Evolutionary conservation across 805 yeast species (phyloP), one percentile per base, ranked within the genome.

Genomic region (Maudiozyma bulderi): DNA sequence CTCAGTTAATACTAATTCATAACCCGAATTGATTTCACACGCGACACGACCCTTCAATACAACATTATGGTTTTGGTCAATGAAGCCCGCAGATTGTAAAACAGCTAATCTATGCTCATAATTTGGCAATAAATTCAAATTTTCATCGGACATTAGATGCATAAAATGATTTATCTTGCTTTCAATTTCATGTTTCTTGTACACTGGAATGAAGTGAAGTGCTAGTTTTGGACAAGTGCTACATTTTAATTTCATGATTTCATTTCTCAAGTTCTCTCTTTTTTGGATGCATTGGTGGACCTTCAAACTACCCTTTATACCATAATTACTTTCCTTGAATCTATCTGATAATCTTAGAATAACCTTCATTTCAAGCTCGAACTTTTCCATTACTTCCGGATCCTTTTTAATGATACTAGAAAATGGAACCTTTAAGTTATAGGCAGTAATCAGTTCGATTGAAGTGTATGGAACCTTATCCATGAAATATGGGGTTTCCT

Each of bases 1-100:
- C 65, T 93, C 99, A 0, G 99, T 91, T 9, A 93, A 64, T 2
- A 85, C 83, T 49, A 90, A 73, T 66, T 93, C 99, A 79, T 90
- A 88, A 0, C 98, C 98, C 29, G 88, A 77, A 62, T 86, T 86
- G 50, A 87, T 76, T 59, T 93, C 99, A 70, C 95, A 93, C 0
- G 95, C 95, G 44, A 87, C 95, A 52, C 97, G 73, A 34, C 98
- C 98, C 68, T 90, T 90, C 55, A 93, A 71, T 44, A 71, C 59
- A 40, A 80, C 81, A 50, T 87, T 90, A 56, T 84, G 76, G 44
- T 79, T 75, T 6, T 72, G 72, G 59, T 91, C 96, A 40, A 93
- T 81, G 62, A 85, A 93, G 11, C 79, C 86, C n/a, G 89, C 71
- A n/a, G 77, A 78, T 57, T 80, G 76, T 50, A 93, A 72, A 3